phyloP scores from a whole-genome alignment of 2,329 filamentous ascomycete genomes.

The Fusarium xyrophilum region DNA sequence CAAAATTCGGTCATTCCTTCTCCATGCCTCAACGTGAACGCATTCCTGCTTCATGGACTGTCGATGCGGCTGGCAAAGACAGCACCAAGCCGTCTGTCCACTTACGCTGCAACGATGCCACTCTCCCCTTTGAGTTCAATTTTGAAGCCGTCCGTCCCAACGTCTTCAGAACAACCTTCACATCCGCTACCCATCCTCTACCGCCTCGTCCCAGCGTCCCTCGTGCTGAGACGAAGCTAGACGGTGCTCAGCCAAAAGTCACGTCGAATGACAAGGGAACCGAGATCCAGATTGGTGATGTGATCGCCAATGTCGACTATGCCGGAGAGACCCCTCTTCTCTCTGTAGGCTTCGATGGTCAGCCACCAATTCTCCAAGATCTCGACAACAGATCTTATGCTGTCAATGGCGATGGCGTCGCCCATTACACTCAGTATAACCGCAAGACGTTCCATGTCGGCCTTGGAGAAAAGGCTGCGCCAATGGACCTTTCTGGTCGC shows the following conservation, averaged over 20 bases:
- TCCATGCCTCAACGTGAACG: constrained; percentile 43
- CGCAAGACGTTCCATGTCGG: constrained; percentile 70
- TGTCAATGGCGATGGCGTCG: constrained; percentile 65
- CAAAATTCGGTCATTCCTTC: neutral
- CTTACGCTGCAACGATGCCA: constrained; percentile 35
- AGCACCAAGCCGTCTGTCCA: constrained; percentile 33
- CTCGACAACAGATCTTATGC: constrained; percentile 71
- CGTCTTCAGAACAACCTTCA: constrained; percentile 73
- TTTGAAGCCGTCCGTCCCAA: constrained; percentile 69
- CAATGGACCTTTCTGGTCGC: constrained; percentile 73
- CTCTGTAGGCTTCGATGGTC: constrained; percentile 57
- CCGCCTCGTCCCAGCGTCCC: constrained; percentile 69
- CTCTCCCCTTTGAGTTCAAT: constrained; percentile 60
- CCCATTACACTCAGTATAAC: constrained; percentile 70
- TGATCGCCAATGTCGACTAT: constrained; percentile 67
- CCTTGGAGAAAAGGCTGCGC: constrained; percentile 74
- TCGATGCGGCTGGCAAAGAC: constrained; percentile 41
- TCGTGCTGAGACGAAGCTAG: constrained; percentile 49
- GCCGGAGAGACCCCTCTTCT: constrained; percentile 60
- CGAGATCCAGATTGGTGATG: constrained; percentile 54
- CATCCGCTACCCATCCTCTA: constrained; percentile 65
- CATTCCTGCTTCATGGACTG: constrained; percentile 40
- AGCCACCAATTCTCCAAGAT: constrained; percentile 66
- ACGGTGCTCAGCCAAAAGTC: constrained; percentile 41
- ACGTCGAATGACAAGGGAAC: constrained; percentile 47